Evolutionary conservation across 169 alveolate species (phyloP), one percentile per base, ranked within the genome.

Genomic region (Babesia divergens): DNA sequence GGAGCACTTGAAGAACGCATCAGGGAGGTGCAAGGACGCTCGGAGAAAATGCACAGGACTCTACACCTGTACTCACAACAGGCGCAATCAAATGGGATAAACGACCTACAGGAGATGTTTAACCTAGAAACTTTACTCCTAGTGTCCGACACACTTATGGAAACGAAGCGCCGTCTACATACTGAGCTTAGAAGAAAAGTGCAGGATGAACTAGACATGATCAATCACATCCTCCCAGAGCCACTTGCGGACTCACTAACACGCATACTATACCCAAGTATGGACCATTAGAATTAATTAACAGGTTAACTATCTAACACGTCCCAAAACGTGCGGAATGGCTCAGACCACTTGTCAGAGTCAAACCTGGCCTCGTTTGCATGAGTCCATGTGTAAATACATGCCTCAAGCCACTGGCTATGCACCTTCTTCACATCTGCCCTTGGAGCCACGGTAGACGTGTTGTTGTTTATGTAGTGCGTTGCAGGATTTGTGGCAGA

Each of bases 311-410:
- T 37, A 22, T 52, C 11, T 14, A 75, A 29, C 14, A 44, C 56
- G 40, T 77, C 86, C 86, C 86, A 77, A 55, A 77, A 77, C 7
- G 72, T 62, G 42, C 86, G 71, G 26, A 22, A 49, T 6, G 86
- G 86, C 11, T 37, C 70, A 13, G 6, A 40, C 86, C 86, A 77
- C 11, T 24, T 32, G 22, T 38, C 37, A 24, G 82, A 65, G 60
- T 77, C 68, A 35, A 67, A 77, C 5, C 24, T 22, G 8, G 65
- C 24, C 59, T 77, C 86, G 34, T 71, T 49, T 20, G 50, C 74
- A 32, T 24, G 53, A 18, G 56, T 22, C 74, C 80, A 67, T 26
- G 82, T 65, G 53, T 77, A 69, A 2, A 77, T 29, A 37, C 72
- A 64, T 4, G 82, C 82, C 56, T 77, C 86, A 18, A 77, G 54